Base-by-base conservation (phyloP, 306 rosid species). In the Carpinus fangiana region DNA sequence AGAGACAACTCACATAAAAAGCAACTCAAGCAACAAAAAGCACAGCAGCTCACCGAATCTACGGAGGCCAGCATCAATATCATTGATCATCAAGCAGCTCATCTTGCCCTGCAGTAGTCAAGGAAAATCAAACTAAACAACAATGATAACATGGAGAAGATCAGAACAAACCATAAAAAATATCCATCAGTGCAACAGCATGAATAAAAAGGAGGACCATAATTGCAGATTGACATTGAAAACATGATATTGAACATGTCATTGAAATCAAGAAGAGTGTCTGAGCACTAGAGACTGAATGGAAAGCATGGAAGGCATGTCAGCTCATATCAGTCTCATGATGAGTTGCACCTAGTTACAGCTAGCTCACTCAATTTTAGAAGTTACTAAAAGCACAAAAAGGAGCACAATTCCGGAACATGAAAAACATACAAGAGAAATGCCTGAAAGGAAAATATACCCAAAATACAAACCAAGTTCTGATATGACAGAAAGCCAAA, bases 31-130 rank as follows among this genome's bases (percentile, higher is more conserved):
- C 26, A 23, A 23, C 1, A 23, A 23, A 23, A 23, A 23, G 26
- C 26, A 23, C 26, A 23, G 26, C 26, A 23, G n/a, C n/a, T n/a
- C n/a, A n/a, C n/a, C n/a, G n/a, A 88, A 94, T 92, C 98, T 92
- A 78, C 98, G 97, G 52, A 94, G 92, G 74, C 97, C 98, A 73
- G 98, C 97, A 81, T 94, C 98, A 81, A 94, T 86, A 83, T 94
- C 98, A 80, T 94, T 94, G 82, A 94, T 86, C 98, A 94, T 90
- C 90, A 94, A 87, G 80, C 98, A 94, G 88, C 98, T 94, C 97
- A 92, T 80, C 86, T 94, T 92, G 1, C 97, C 98, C 98, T 94
- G 90, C 28, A 75, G 52, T 74, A 75, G 76, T 70, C 36, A 73
- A 79, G 20, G 38, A 77, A 83, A 76, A 78, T 41, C 65, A 59